phyloP scores from a whole-genome alignment of 257 asterid species.

The Primulina tabacum region DNA sequence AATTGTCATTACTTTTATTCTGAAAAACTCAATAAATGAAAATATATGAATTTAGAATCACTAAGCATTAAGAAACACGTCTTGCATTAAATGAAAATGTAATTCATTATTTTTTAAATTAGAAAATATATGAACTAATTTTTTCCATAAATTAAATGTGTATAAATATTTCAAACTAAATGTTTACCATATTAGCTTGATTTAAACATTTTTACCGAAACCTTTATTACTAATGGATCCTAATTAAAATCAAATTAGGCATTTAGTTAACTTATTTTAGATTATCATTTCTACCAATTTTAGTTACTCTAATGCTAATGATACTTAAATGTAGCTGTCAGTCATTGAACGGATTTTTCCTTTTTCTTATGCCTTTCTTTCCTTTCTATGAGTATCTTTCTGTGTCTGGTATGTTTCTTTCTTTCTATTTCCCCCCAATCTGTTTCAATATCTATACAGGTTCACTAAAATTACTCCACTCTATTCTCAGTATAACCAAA shows the following conservation, averaged over 20 bases:
- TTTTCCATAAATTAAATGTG: background rate
- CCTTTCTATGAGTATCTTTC: background rate
- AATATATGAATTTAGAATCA: too few species aligned
- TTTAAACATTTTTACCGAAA: too few species aligned
- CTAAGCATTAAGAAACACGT: background rate
- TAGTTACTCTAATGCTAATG: background rate
- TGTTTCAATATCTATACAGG: constrained; percentile 12
- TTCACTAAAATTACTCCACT: constrained; percentile 15
- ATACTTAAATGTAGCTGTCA: background rate
- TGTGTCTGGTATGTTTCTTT: constrained; percentile 1
- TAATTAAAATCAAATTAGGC: too few species aligned
- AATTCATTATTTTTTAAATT: too few species aligned
- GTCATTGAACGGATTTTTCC: background rate
- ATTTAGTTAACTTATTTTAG: background rate
- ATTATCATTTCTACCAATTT: background rate
- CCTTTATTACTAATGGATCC: background rate
- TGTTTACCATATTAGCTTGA: background rate
- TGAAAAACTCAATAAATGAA: background rate
- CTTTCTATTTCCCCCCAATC: background rate
- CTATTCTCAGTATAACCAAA: constrained; percentile 46
- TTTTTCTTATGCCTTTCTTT: background rate
- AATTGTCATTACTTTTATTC: background rate
- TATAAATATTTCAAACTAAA: too few species aligned
- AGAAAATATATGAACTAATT: background rate
- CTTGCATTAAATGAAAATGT: background rate